Base-by-base conservation (phyloP, 2,329 filamentous ascomycete genomes). In the Colletotrichum incanum region DNA sequence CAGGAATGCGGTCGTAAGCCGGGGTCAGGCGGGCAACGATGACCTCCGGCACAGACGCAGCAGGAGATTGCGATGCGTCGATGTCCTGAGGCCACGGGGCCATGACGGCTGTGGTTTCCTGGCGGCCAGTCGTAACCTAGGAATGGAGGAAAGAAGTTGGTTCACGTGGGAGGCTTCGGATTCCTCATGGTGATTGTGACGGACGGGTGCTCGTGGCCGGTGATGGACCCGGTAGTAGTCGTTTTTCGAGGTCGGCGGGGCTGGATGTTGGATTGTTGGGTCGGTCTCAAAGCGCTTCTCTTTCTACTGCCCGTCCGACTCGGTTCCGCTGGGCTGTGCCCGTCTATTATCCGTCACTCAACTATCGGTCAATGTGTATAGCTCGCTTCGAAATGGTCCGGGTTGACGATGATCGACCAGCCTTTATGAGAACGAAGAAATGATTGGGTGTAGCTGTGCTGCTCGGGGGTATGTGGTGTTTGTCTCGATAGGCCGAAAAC, bases 101-200 rank as follows among this genome's bases (percentile, higher is more conserved):
- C 70, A 72, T 72, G 66, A 28, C 70, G 65, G 45, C 58, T 70
- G 31, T 41, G 65, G 16, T 55, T 58, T 43, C 69, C 69, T 28
- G 28, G 58, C 28, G 26, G 58, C 65, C 43, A n/a, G 49, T 39
- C 49, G 49, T 16, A n/a, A 31, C 65, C 52, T 28, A 20, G 59
- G 20, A 37, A 49, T 70, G 65, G 41, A 64, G 45, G 45, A 45
- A 23, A 55, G 11, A 34, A 41, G 7, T 69, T 18, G 47, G 28
- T 70, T 72, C 49, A 72, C 65, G 70, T 72, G 59, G 65, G 65
- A 60, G 70, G 70, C 70, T 70, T 65, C 54, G 70, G 70, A 60
- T 69, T 70, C 70, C 70, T 65, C 70, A 72, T 72, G 65, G 23
- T 71, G 68, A 67, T 58, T 26, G 12, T 49, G 18, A 8, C 23